These are phyloP conservation scores for Vitis hybrid DNA, from an alignment of 177 flowering plant genomes.

Conservation along the genomic window DNA sequence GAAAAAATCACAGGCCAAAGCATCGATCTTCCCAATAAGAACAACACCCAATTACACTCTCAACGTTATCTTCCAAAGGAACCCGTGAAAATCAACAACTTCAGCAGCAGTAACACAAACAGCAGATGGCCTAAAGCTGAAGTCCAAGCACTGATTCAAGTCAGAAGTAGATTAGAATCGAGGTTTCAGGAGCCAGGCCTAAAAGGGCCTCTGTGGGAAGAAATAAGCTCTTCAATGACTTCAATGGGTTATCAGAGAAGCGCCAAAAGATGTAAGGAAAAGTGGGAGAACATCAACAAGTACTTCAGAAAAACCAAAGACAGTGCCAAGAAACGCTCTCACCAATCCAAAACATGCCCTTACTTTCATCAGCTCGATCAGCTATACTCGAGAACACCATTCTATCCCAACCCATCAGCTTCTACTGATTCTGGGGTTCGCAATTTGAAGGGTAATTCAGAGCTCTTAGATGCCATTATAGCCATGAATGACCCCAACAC, in stretches of 20 bases:
- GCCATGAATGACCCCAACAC: background rate
- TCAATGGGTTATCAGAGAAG: constrained; percentile 23
- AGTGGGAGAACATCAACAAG: constrained; percentile 32
- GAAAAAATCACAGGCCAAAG: constrained; percentile 35
- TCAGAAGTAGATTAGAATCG: constrained; percentile 14
- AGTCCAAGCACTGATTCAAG: constrained; percentile 24
- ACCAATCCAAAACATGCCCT: constrained; percentile 13
- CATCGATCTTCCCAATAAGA: constrained; percentile 15
- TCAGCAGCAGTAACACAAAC: background rate
- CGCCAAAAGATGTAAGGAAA: constrained; percentile 29
- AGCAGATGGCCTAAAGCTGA: constrained; percentile 27
- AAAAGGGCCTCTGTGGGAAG: constrained; percentile 24
- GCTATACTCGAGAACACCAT: constrained; percentile 5
- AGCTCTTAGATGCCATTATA: constrained; percentile 11
- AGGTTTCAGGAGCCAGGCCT: constrained; percentile 20
- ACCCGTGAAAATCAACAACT: background rate
- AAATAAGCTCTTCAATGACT: constrained; percentile 17
- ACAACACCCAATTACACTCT: background rate
- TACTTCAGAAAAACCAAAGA: constrained; percentile 24
- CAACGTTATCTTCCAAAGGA: background rate
- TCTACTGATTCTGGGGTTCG: background rate
- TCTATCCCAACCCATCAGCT: background rate
- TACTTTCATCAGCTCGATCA: constrained; percentile 22
- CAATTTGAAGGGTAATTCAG: constrained; percentile 6
- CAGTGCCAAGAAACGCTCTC: constrained; percentile 12